Percentiles rank a stretch among this genome's conserved stretches.
phyloP scores from a whole-genome alignment of 495 filamentous ascomycete species.

The Podospora anserina region DNA sequence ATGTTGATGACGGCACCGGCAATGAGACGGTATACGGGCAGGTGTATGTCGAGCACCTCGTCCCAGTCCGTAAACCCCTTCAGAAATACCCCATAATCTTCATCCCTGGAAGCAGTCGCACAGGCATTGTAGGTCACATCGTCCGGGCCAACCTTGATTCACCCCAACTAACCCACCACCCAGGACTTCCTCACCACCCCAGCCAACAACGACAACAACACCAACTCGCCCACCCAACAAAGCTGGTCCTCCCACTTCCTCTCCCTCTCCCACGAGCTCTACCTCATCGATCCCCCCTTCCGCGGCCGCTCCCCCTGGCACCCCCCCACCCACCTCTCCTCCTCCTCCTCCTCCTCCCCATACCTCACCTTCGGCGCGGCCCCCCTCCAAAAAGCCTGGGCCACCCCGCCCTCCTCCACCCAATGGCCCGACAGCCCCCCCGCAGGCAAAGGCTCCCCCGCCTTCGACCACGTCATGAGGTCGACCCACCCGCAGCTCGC shows the following conservation, averaged over 20 bases:
- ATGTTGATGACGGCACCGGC: conserved; percentile 34
- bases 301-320: conserved; percentile 37
- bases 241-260: conserved; percentile 53
- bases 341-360: conserved; percentile 22
- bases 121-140: conserved; percentile 40
- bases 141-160: neutral
- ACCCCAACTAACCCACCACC: neutral
- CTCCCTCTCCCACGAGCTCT: conserved; percentile 44
- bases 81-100: conserved; percentile 47
- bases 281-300: conserved; percentile 44
- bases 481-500: conserved; percentile 44
- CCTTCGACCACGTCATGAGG: conserved; percentile 50
- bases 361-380: conserved; percentile 38
- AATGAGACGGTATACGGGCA: conserved; percentile 44
- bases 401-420: conserved; percentile 43
- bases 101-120: conserved; percentile 49
- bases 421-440: conserved; percentile 51
- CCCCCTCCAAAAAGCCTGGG: conserved; percentile 22
- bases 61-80: conserved; percentile 29
- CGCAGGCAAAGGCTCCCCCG: conserved; percentile 40
- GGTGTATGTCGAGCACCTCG: conserved; percentile 58
- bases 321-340: conserved; percentile 21
- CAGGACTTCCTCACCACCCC: conserved; percentile 47
- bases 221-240: conserved; percentile 8
- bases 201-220: neutral